phyloP scores from a whole-genome alignment of 1,284 basidiomycete species.

The Marasmius sp. region DNA sequence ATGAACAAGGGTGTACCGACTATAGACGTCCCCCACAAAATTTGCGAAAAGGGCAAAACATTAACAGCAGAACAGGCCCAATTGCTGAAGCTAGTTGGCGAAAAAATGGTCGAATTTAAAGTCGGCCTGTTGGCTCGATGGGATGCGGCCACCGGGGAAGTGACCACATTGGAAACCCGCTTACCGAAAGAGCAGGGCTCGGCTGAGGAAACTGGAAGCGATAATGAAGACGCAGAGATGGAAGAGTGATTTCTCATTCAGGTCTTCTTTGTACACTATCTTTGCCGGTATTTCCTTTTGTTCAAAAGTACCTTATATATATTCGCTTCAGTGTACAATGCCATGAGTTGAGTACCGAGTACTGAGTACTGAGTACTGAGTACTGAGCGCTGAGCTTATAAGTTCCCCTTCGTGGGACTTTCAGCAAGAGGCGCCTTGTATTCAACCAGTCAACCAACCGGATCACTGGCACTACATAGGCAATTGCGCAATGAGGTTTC shows the following conservation, averaged over 20 bases:
- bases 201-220: neutral
- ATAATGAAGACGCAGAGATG: neutral
- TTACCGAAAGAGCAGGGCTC: conserved; percentile 16
- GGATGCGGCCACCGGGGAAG: conserved; percentile 71
- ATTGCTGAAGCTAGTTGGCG: conserved; percentile 83
- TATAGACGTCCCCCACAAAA: conserved; percentile 74
- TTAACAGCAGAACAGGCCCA: conserved; percentile 87
- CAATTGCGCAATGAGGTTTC: conserved; percentile 35
- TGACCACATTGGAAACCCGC: conserved; percentile 55
- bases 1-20: conserved; percentile 90
- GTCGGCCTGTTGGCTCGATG: conserved; percentile 75
- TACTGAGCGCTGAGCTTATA: too few species aligned
- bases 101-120: conserved; percentile 83
- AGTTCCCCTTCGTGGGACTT: too few species aligned
- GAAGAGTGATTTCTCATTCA: neutral
- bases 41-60: conserved; percentile 84
- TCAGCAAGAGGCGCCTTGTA: neutral
- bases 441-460: neutral
- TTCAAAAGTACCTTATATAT: too few species aligned
- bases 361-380: too few species aligned
- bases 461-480: neutral
- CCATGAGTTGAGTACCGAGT: too few species aligned
- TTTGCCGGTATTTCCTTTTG: too few species aligned
- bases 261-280: too few species aligned
- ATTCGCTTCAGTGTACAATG: too few species aligned